These are phyloP conservation scores for Cucurbita argyrosperma DNA, from an alignment of 306 rosid species.

Conservation along the genomic window DNA sequence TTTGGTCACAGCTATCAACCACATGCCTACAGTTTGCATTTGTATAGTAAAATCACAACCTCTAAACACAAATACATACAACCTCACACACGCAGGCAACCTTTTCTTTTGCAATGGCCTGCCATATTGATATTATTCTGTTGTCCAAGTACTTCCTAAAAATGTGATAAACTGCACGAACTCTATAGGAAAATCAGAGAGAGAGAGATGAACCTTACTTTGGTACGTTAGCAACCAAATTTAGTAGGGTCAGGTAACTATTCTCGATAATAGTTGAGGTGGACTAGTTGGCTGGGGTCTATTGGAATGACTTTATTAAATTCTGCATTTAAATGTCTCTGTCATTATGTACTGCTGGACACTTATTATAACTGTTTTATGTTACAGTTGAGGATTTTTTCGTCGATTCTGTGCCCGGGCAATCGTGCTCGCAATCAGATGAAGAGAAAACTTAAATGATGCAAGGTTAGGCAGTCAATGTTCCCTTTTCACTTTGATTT, in stretches of 20 bases:
- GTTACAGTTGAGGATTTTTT: constrained; percentile 83
- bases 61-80: not conserved
- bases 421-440: constrained; percentile 26
- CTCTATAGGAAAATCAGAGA: not conserved
- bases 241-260: too few relatives aligned
- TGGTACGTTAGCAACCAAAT: too few relatives aligned
- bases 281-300: not conserved
- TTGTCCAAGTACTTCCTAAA: not conserved
- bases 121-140: not conserved
- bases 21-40: not conserved
- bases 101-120: not conserved
- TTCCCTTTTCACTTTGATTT: not conserved
- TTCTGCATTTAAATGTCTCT: not conserved
- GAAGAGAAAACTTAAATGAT: constrained; percentile 53
- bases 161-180: not conserved
- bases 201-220: not conserved
- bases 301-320: not conserved
- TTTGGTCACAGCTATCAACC: not conserved
- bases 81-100: not conserved
- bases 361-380: not conserved
- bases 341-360: not conserved
- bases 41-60: not conserved
- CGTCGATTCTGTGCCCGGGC: constrained; percentile 66
- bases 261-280: too few relatives aligned
- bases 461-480: not conserved